Evolutionary conservation across 2,329 filamentous ascomycete genomes (phyloP).

Genomic region (Pseudocercospora vitis): DNA sequence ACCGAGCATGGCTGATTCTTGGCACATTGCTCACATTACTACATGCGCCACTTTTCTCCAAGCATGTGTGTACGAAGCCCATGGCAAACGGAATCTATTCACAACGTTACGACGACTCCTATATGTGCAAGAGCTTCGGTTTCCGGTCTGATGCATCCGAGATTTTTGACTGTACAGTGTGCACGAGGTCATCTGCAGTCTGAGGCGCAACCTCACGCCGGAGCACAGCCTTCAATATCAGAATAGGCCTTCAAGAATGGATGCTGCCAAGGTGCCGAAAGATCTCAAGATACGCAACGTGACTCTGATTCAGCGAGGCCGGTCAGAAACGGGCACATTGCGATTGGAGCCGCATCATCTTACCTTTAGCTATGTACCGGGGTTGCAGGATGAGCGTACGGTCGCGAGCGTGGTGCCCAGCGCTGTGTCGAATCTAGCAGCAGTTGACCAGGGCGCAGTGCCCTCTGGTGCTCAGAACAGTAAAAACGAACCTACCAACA

Average conservation of each 20-base stretch:
- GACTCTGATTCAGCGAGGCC: slow-evolving; percentile 58
- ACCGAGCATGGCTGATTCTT: background rate
- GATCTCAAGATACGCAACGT: slow-evolving; percentile 57
- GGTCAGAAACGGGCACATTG: slow-evolving; percentile 59
- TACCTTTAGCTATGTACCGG: slow-evolving; percentile 60
- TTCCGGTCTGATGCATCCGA: too few relatives aligned
- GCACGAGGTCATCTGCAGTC: too few relatives aligned
- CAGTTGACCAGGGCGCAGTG: background rate
- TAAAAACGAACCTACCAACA: background rate
- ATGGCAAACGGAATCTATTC: too few relatives aligned
- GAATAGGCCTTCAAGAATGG: background rate
- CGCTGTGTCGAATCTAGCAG: background rate
- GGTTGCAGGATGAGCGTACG: slow-evolving; percentile 20
- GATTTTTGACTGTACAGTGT: too few relatives aligned
- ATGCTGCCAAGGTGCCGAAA: slow-evolving; percentile 1
- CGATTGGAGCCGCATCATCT: slow-evolving; percentile 64
- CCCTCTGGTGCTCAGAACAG: background rate
- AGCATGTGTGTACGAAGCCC: too few relatives aligned
- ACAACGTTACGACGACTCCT: too few relatives aligned
- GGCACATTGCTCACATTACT: background rate
- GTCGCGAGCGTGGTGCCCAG: background rate
- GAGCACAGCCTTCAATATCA: background rate
- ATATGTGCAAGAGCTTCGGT: too few relatives aligned
- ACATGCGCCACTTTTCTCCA: too few relatives aligned
- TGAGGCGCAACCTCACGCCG: background rate